Base-by-base conservation (phyloP, 176 grass and related monocot genomes). In the Triticum urartu region DNA sequence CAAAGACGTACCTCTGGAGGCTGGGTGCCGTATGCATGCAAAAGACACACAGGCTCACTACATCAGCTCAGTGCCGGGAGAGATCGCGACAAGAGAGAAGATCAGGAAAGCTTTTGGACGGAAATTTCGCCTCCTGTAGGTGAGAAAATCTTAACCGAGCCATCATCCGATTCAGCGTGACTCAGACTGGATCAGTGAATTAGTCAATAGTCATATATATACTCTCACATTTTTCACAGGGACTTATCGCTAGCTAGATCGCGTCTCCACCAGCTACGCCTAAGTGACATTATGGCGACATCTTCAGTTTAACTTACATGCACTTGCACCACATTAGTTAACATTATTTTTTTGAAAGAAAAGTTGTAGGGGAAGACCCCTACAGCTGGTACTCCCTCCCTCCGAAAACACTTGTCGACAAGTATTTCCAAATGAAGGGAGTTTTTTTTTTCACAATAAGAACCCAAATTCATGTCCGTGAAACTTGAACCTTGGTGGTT, bases 121-220 rank as follows among this genome's bases (percentile, higher is more conserved):
- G 64, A 64, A 84, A 17, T 34, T 76, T 84, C 36, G 82, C 48
- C 17, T 39, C 33, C 28, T 10, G 20, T 24, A 22, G 14, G 45
- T 78, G 7, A 30, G 13, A 24, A 3, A 12, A 17, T 30, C 11
- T 38, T 35, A 68, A 78, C 0, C 0, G 47, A 50, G 73, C 73
- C 73, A 77, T 54, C 73, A 79, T 79, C 58, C 33, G 11, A 63
- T 35, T 63, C 58, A 78, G 79, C 43, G 4, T 88, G 39, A 72
- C 38, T 40, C 38, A 40, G 38, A 40, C 85, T 36, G 47, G 18
- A 9, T 39, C 17, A 78, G 13, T 18, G 11, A 28, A 34, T 12
- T 58, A 58, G 54, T 56, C 2, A 56, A 56, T 56, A 56, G 52
- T 58, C 17, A 8, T 58, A 58, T 58, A 21, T 8, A 21, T 66